Base-by-base conservation (phyloP, 768 basidiomycete species). In the Trametes elegans region DNA sequence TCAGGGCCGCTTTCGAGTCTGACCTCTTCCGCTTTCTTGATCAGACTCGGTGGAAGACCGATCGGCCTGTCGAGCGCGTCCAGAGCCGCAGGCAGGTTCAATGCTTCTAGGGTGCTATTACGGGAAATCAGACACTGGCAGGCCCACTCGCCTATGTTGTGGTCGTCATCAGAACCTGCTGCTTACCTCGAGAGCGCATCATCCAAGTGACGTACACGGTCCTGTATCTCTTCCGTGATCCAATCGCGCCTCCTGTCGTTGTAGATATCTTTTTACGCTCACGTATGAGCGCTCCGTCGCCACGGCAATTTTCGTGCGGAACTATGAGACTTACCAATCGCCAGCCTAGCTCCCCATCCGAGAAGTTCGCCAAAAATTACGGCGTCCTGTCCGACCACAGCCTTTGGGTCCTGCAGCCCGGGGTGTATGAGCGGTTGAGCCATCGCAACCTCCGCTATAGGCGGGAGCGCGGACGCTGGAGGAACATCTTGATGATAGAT, bases 401-500 rank as follows among this genome's bases (percentile, higher is more conserved):
- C 75, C 38, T 73, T 75, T 18, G 85, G 87, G 63, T 91, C 81
- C 14, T 67, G 66, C 32, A 93, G 66, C 2, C 76, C 85, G 0
- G 74, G 69, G 0, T 86, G 84, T 2, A 84, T 63, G 14, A 70
- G 78, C 2, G 84, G 68, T 56, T 84, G 79, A 29, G 85, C 88
- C 66, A 98, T 80, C 9, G 80, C 71, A 2, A 84, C 82, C 32
- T 83, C 83, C 27, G 76, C 73, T 45, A 98, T 84, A 0, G 78
- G 66, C 0, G 84, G 72, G 7, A 97, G 79, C 14, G 85, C 79
- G 2, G 87, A 82, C 4, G 80, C 63, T 0, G 93, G 74, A 1
- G 95, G 93, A 1, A 96, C 77, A 52, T 91, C 87, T 46, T 91
- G 80, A 62, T 97, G 93, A 72, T 98, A 99, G 34, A 99, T 97